A percentile compares a stretch with the other conserved stretches of the same genome.
phyloP scores from a whole-genome alignment of 495 filamentous ascomycete species.

The Neurospora discreta region DNA sequence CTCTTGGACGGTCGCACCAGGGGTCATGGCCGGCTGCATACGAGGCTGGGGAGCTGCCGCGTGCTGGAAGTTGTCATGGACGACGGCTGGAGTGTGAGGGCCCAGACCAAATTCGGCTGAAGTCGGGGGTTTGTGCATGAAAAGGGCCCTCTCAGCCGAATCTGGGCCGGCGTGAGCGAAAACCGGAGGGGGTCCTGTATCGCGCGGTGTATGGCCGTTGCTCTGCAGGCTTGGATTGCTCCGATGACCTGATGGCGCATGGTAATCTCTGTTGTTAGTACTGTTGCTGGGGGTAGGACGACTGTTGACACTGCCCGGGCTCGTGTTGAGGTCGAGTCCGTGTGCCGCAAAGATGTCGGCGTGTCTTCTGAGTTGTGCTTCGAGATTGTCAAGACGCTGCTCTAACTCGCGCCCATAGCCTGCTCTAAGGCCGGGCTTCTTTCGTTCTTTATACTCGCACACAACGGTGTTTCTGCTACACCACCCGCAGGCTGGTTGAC shows the following conservation, averaged over 20 bases:
- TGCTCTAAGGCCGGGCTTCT: conserved; percentile 73
- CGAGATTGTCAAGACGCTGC: conserved; percentile 55
- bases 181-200: conserved; percentile 24
- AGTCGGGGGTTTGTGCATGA: conserved; percentile 47
- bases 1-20: conserved; percentile 27
- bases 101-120: conserved; percentile 28
- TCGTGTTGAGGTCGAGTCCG: conserved; percentile 13
- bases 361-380: conserved; percentile 37
- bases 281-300: conserved; percentile 21
- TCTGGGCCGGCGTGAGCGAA: conserved; percentile 26
- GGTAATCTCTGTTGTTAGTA: conserved; percentile 9
- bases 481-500: conserved; percentile 81
- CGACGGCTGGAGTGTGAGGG: not conserved
- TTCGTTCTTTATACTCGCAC: conserved; percentile 78
- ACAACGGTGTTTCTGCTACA: conserved; percentile 64
- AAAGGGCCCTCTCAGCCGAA: conserved; percentile 48
- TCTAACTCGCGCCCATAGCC: conserved; percentile 85
- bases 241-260: conserved; percentile 39
- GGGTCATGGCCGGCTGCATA: conserved; percentile 15
- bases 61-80: conserved; percentile 24
- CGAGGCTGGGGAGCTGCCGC: conserved; percentile 20
- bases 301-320: conserved; percentile 25
- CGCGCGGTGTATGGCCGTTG: conserved; percentile 37
- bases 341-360: conserved; percentile 33
- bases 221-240: conserved; percentile 29